Conservation (phyloP, 1,139 yeast species). For the Suhomyces atakaporum region DNA sequence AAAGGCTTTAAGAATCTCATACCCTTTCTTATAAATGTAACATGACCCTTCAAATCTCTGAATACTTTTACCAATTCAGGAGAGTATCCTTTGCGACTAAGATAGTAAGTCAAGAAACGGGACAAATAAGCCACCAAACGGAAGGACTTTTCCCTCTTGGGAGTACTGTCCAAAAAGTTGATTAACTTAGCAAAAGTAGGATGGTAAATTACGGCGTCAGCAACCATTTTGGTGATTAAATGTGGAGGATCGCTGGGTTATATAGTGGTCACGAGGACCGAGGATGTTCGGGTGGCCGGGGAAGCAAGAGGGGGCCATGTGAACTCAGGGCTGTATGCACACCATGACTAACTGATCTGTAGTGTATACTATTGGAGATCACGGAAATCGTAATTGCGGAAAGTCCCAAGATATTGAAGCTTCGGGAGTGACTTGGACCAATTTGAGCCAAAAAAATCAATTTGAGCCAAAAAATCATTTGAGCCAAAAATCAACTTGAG, state of each 20-base stretch:
- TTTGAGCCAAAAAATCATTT: no score
- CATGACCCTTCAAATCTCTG: constrained; percentile 55
- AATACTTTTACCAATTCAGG: constrained; percentile 52
- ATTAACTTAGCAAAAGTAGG: constrained; percentile 69
- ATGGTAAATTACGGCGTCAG: constrained; percentile 68
- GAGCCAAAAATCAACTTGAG: no score
- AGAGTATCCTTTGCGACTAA: constrained; percentile 61
- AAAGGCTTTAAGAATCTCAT: constrained; percentile 85
- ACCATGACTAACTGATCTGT: no score
- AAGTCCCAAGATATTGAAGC: no score
- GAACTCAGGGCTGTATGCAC: no score
- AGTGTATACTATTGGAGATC: no score
- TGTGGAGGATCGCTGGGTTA: no score
- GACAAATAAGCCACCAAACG: constrained; percentile 82
- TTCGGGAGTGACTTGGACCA: no score
- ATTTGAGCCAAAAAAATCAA: no score
- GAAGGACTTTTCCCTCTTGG: constrained; percentile 72
- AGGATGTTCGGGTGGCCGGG: not conserved
- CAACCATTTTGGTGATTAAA: constrained; percentile 50
- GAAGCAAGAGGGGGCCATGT: not conserved
- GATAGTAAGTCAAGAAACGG: constrained; percentile 67
- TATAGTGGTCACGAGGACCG: not conserved
- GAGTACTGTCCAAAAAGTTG: constrained; percentile 65
- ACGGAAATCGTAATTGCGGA: no score
- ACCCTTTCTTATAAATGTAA: constrained; percentile 77